Conservation (phyloP, 208 protist genomes). For the Zelonia costaricensis region DNA sequence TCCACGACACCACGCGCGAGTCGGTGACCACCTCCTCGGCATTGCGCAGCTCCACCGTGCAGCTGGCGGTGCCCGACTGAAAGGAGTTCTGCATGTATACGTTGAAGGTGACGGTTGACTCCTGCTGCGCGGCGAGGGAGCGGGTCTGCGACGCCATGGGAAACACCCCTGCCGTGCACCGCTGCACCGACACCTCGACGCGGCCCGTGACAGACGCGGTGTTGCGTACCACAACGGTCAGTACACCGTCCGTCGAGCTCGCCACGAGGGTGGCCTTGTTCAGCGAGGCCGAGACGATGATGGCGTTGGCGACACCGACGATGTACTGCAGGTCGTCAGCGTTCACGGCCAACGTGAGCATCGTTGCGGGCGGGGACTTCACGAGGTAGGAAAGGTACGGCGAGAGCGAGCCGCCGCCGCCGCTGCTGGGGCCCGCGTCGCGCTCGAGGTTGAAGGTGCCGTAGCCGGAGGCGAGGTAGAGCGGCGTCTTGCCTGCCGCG, state of each 20-base stretch:
- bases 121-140: conserved; percentile 37
- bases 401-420: conserved; percentile 5
- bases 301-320: conserved; percentile 58
- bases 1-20: conserved; percentile 31
- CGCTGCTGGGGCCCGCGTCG: not conserved
- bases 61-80: conserved; percentile 26
- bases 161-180: conserved; percentile 52
- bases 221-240: conserved; percentile 65
- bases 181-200: conserved; percentile 45
- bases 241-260: conserved; percentile 50
- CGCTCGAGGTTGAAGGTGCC: conserved; percentile 47
- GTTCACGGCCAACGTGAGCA: conserved; percentile 69
- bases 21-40: conserved; percentile 48
- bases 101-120: conserved; percentile 34
- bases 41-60: conserved; percentile 53
- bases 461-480: conserved; percentile 69
- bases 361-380: conserved; percentile 37
- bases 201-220: conserved; percentile 52
- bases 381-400: conserved; percentile 66
- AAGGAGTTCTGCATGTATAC: conserved; percentile 42
- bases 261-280: conserved; percentile 31
- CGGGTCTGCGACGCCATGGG: conserved; percentile 58
- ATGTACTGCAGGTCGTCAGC: conserved; percentile 83
- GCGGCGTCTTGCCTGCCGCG: conserved; percentile 29
- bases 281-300: conserved; percentile 47